phyloP scores from a whole-genome alignment of 2,329 filamentous ascomycete genomes.

The Catunica adiposa region DNA sequence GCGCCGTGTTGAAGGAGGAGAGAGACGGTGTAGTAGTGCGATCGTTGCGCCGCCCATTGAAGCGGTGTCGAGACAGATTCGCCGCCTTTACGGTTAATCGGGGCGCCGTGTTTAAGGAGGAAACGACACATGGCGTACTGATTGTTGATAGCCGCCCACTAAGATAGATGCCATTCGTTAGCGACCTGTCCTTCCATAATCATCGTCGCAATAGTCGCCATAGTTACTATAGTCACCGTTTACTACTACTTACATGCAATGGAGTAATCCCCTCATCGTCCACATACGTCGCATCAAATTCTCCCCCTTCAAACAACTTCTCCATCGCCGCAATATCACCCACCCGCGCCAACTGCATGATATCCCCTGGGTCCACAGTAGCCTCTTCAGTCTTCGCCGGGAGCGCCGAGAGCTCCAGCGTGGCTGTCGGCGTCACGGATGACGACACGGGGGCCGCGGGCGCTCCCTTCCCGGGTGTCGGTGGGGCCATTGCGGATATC shows the following conservation, averaged over 20 bases:
- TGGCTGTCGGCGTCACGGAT: neutral
- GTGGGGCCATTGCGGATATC: conserved; percentile 32
- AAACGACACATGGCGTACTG: conserved; percentile 96
- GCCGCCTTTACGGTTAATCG: conserved; percentile 89
- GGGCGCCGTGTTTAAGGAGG: conserved; percentile 66
- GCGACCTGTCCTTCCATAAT: neutral
- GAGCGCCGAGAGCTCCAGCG: neutral
- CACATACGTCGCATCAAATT: conserved; percentile 63
- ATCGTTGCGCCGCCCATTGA: conserved; percentile 93
- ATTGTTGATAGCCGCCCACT: conserved; percentile 99
- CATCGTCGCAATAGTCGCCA: too few species aligned
- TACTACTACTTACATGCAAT: conserved; percentile 74
- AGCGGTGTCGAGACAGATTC: conserved; percentile 87
- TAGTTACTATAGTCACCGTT: too few species aligned
- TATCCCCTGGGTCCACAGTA: conserved; percentile 33
- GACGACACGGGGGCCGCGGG: conserved; percentile 23
- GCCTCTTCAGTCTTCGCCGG: too few species aligned
- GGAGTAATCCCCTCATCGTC: conserved; percentile 93
- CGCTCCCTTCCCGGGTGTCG: conserved; percentile 34
- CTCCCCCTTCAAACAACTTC: conserved; percentile 70
- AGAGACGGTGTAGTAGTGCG: conserved; percentile 92
- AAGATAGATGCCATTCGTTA: conserved; percentile 11
- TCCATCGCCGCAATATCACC: conserved; percentile 79
- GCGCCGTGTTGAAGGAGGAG: conserved; percentile 81
- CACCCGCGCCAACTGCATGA: conserved; percentile 86